Evolutionary conservation across 2,329 filamentous ascomycete species (phyloP).

Genomic region (Fusarium concolor): DNA sequence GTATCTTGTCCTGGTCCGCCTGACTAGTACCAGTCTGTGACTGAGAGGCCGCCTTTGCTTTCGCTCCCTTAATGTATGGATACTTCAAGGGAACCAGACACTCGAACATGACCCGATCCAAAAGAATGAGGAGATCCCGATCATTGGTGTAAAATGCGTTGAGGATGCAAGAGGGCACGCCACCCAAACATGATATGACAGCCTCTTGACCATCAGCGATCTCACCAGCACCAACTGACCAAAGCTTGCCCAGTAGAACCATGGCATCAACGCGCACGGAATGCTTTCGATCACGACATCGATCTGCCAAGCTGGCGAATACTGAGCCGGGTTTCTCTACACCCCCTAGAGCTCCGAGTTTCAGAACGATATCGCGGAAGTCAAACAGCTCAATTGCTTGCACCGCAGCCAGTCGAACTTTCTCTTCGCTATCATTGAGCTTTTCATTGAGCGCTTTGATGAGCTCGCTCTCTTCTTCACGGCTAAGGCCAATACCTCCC

Average conservation of each 20-base stretch:
- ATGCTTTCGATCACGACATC: conserved; percentile 87
- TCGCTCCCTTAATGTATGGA: conserved; percentile 70
- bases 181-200: conserved; percentile 78
- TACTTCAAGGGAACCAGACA: conserved; percentile 90
- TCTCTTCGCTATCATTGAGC: conserved; percentile 89
- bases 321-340: conserved; percentile 82
- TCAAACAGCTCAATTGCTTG: conserved; percentile 84
- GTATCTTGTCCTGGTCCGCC: conserved; percentile 77
- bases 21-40: conserved; percentile 63
- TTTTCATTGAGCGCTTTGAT: conserved; percentile 82
- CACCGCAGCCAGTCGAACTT: conserved; percentile 89
- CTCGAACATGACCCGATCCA: conserved; percentile 89
- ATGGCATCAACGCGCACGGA: conserved; percentile 88
- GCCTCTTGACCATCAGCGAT: conserved; percentile 84
- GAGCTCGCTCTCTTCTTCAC: conserved; percentile 81
- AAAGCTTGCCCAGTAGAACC: conserved; percentile 84
- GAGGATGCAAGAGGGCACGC: conserved; percentile 86
- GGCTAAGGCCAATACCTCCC: conserved; percentile 86
- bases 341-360: conserved; percentile 81
- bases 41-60: conserved; percentile 69
- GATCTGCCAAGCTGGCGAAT: conserved; percentile 83
- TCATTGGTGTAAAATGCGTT: conserved; percentile 93
- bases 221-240: conserved; percentile 92
- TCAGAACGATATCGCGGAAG: conserved; percentile 83
- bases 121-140: conserved; percentile 81